Percentiles rank a stretch among this genome's conserved stretches.
phyloP scores from a whole-genome alignment of 345 rosid species.

The Boechera divaricarpa region DNA sequence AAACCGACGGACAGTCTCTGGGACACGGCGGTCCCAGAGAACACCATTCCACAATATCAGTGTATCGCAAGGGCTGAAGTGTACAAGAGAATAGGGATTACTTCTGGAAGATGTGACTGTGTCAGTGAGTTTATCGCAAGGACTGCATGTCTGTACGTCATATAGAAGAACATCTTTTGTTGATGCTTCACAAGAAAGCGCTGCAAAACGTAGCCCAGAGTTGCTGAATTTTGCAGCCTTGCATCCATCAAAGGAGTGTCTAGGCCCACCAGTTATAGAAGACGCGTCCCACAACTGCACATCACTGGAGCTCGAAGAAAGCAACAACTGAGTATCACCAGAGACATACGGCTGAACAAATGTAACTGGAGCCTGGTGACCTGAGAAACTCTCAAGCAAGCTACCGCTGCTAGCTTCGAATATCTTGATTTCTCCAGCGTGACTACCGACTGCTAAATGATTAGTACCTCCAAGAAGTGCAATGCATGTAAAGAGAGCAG shows the following conservation, averaged over 20 bases:
- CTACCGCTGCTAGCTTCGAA: conserved; percentile 73
- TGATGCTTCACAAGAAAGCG: conserved; percentile 61
- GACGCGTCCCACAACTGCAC: conserved; percentile 93
- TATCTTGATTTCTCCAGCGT: conserved; percentile 77
- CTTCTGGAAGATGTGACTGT: conserved; percentile 71
- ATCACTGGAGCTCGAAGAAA: conserved; percentile 85
- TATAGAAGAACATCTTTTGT: conserved; percentile 81
- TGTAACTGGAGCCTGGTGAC: conserved; percentile 81
- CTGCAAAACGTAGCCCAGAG: conserved; percentile 76
- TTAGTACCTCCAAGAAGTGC: conserved; percentile 77
- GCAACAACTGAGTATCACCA: conserved; percentile 70
- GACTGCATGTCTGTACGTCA: conserved; percentile 74
- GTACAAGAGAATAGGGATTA: conserved; percentile 73
- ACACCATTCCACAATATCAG: conserved; percentile 94
- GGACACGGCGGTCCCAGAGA: conserved; percentile 78
- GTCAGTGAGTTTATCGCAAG: conserved; percentile 60
- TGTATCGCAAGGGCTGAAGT: conserved; percentile 84
- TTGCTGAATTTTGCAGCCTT: conserved; percentile 93
- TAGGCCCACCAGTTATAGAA: conserved; percentile 66
- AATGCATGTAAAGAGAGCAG: conserved; percentile 79
- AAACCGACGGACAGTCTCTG: conserved; percentile 67
- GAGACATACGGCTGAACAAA: conserved; percentile 71
- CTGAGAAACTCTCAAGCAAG: conserved; percentile 71
- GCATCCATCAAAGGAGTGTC: conserved; percentile 79
- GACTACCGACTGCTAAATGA: conserved; percentile 92